These are phyloP conservation scores for Calendula officinalis DNA, from an alignment of 129 eudicot species.

Conservation along the genomic window DNA sequence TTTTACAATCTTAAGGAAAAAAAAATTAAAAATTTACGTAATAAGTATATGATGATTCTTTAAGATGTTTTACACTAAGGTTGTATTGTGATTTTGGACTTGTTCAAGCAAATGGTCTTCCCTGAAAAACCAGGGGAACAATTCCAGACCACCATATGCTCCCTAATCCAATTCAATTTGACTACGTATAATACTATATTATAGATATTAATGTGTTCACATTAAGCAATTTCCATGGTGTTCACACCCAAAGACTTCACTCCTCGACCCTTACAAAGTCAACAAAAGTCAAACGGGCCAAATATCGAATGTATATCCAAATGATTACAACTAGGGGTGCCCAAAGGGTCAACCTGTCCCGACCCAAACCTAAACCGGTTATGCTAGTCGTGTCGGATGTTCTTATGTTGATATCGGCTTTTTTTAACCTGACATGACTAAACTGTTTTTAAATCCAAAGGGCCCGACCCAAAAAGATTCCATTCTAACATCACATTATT, in stretches of 20 bases:
- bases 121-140: constrained; percentile 19
- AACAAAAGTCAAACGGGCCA: background rate
- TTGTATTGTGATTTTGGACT: constrained; percentile 17
- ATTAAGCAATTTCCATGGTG: background rate
- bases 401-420: too few relatives aligned
- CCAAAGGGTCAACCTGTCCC: too few relatives aligned
- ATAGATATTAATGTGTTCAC: constrained; percentile 5
- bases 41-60: background rate
- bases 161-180: constrained; percentile 19
- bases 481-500: too few relatives aligned
- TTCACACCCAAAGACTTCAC: constrained; percentile 16
- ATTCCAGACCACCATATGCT: constrained; percentile 14
- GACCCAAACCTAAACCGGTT: too few relatives aligned
- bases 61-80: constrained; percentile 23
- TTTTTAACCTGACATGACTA: too few relatives aligned
- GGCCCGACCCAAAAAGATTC: too few relatives aligned
- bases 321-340: too few relatives aligned
- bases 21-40: too few relatives aligned
- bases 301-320: too few relatives aligned
- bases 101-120: constrained; percentile 21
- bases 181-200: constrained; percentile 8
- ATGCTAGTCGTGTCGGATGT: too few relatives aligned
- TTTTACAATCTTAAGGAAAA: background rate
- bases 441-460: too few relatives aligned
- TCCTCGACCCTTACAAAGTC: background rate